Conservation (phyloP, 805 yeast species). For the Lachancea quebecensis region DNA sequence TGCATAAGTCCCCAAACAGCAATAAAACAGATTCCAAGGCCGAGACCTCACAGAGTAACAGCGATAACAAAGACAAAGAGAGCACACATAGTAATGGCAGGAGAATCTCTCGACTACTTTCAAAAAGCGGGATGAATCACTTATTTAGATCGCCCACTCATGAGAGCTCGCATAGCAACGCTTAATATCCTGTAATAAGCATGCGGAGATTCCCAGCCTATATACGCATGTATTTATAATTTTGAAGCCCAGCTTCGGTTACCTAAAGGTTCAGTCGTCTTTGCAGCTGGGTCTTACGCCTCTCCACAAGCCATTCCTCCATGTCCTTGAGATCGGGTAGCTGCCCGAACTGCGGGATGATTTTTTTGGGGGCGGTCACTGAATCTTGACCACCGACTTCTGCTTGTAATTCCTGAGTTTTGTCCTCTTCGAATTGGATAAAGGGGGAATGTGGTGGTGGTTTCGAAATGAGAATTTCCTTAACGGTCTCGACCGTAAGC, state of each 20-base stretch:
- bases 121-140: conserved; percentile 25
- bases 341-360: conserved; percentile 5
- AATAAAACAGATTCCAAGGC: background rate
- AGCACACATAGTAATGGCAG: conserved; percentile 15
- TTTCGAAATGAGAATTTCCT: background rate
- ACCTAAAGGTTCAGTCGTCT: conserved; percentile 17
- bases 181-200: too few species aligned
- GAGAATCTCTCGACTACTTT: conserved; percentile 23
- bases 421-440: background rate
- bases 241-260: background rate
- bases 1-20: conserved; percentile 6
- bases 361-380: background rate
- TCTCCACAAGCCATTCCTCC: conserved; percentile 40
- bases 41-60: background rate
- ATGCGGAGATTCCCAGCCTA: too few species aligned
- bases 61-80: conserved; percentile 6
- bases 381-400: conserved; percentile 4
- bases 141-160: conserved; percentile 24
- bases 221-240: background rate
- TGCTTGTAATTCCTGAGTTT: background rate
- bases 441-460: background rate
- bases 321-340: conserved; percentile 37
- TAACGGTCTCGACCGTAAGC: background rate
- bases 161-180: conserved; percentile 8
- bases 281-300: conserved; percentile 39